phyloP scores from a whole-genome alignment of 1,284 basidiomycete genomes.

The Ustilago nuda region DNA sequence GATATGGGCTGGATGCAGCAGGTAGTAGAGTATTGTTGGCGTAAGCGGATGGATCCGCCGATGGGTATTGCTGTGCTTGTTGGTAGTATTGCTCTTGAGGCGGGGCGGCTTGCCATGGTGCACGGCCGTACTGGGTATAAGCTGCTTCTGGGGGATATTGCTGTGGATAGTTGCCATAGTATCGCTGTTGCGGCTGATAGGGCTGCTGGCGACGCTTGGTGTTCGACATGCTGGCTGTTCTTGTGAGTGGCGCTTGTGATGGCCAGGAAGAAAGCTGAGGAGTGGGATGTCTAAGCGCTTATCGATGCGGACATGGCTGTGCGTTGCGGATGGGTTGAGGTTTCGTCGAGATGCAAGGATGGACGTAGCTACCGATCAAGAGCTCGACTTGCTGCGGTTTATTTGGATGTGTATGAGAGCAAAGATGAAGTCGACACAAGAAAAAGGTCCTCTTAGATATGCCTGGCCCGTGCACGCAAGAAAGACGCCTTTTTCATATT shows the following conservation, averaged over 20 bases:
- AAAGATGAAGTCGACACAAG: not conserved
- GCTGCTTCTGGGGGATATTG: conserved; percentile 15
- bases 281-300: not conserved
- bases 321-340: not conserved
- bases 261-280: not conserved
- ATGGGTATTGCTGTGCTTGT: conserved; percentile 23
- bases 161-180: conserved; percentile 10
- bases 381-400: not conserved
- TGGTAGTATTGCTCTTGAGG: conserved; percentile 20
- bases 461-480: not conserved
- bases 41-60: conserved; percentile 19
- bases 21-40: not conserved
- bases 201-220: conserved; percentile 16
- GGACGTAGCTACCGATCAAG: not conserved
- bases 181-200: conserved; percentile 5
- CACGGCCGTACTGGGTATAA: conserved; percentile 12
- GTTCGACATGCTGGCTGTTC: conserved; percentile 33
- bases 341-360: not conserved
- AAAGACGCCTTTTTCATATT: too few relatives aligned
- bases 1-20: conserved; percentile 10
- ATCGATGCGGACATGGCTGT: conserved; percentile 26
- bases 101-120: conserved; percentile 17
- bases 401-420: not conserved
- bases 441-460: not conserved
- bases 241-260: not conserved